Evolutionary conservation across 1,284 basidiomycete species (phyloP), one percentile per base, ranked within the genome.

Genomic region (Phellopilus nigrolimitatus): DNA sequence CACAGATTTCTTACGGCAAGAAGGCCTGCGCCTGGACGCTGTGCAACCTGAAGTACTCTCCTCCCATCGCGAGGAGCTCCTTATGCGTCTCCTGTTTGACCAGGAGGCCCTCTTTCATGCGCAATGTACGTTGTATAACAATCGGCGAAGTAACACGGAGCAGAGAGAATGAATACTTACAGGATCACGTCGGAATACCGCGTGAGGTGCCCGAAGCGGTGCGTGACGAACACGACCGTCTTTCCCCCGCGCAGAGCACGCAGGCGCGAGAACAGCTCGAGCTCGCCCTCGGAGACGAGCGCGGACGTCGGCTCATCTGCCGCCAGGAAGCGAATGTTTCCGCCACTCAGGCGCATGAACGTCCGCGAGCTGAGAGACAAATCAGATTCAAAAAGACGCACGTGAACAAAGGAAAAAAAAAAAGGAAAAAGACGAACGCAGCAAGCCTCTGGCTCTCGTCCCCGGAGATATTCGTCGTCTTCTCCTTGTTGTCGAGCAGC

Each of bases 21-120:
- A 81, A 82, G 1, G 78, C 77, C 53, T 72, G 62, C 0, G 79
- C 79, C 57, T 82, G 80, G 25, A 80, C 66, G 41, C 70, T 69
- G 64, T 79, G 80, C 51, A 82, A 62, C 6, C 71, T 72, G 10
- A 75, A 71, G 58, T 84, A 83, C 48, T 78, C 77, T 2, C 78
- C 79, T 25, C 65, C 61, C 7, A 42, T 55, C 33, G 63, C 62
- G 56, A 82, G 64, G 15, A 84, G 62, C 33, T 75, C 68, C 1
- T 68, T 66, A 53, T 84, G 81, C 1, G 70, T 78, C 1, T 80
- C 81, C 1, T 64, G 65, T 61, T 84, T 80, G 0, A 72, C 68
- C 3, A 84, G 66, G 0, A 54, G 51, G 0, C 81, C 79, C 36
- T 80, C 73, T 55, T 81, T 76, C 72, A 84, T 77, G 53, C 79